Base-by-base conservation (phyloP, 2,329 filamentous ascomycete genomes). In the Elsinoe australis region DNA sequence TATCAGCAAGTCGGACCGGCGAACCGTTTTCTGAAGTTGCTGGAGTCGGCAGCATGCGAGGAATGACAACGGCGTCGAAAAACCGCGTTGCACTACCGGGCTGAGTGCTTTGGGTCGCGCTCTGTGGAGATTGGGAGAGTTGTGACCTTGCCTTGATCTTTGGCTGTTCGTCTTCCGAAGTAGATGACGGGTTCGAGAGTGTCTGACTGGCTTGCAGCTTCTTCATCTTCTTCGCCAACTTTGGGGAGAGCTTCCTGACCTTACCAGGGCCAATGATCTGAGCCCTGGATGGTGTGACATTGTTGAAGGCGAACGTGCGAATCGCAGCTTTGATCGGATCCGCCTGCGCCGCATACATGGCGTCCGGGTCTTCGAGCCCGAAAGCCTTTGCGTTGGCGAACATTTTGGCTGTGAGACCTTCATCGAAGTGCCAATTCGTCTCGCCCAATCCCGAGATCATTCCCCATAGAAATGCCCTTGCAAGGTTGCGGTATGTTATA, bases 381-480 rank as follows among this genome's bases (percentile, higher is more conserved):
- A 34, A 48, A 4, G 24, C 15, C 8, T 19, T 21, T 18, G 33
- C 33, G 9, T 26, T 36, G 2, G 19, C 12, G 4, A 36, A 6
- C 45, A 39, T 21, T 33, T 36, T 31, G 14, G n/a, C 15, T 12
- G 12, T 15, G 1, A 36, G 45, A 7, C 9, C 14, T 3, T 36
- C 32, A 15, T 39, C 22, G 14, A 17, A 10, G 8, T 28, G 22
- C 45, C 45, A 48, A 12, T 31, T 17, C 2, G 34, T 32, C 5
- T 48, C 45, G 1, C 32, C 45, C 4, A 48, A 39, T 15, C 45
- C 45, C 3, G 45, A 48, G 3, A 38, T 7, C 10, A 48, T 10
- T 3, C 45, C 45, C 12, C 32, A 48, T 9, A 48, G 24, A 24
- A 48, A 38, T 7, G 33, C 32, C 15, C 39, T 48, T 9, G 33